phyloP scores from a whole-genome alignment of 148 eudicot species.

The Pouteria glomerata region DNA sequence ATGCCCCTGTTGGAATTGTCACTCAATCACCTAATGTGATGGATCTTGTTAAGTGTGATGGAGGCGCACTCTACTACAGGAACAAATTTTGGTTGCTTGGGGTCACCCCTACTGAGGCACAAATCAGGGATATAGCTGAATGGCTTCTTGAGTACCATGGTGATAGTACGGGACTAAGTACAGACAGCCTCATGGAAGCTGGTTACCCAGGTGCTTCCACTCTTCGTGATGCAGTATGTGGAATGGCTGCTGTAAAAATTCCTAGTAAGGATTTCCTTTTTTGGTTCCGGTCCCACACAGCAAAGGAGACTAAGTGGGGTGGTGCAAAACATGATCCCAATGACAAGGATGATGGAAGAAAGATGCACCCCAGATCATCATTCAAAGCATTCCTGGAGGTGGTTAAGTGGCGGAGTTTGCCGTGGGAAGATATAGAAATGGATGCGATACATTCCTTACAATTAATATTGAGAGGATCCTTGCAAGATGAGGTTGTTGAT shows the following conservation, averaged over 20 bases:
- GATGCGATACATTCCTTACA: conserved; percentile 83
- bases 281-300: conserved; percentile 83
- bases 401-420: conserved; percentile 69
- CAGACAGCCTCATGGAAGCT: conserved; percentile 82
- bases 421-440: conserved; percentile 93
- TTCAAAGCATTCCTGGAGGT: conserved; percentile 78
- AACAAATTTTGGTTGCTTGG: conserved; percentile 60
- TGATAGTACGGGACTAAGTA: conserved; percentile 64
- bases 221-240: conserved; percentile 69
- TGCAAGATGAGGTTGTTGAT: conserved; percentile 30
- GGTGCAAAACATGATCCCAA: conserved; percentile 80
- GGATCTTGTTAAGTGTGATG: conserved; percentile 84
- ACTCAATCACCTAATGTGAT: conserved; percentile 79
- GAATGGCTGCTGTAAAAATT: conserved; percentile 75
- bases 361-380: conserved; percentile 85
- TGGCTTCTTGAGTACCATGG: conserved; percentile 75
- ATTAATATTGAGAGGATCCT: conserved; percentile 54
- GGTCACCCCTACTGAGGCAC: conserved; percentile 55
- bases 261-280: conserved; percentile 55
- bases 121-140: conserved; percentile 47
- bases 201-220: conserved; percentile 62
- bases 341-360: conserved; percentile 63
- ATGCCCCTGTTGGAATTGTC: conserved; percentile 57
- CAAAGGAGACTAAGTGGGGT: conserved; percentile 80
- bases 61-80: conserved; percentile 60